These are phyloP conservation scores for Trichoderma simmonsii DNA, from an alignment of 2,329 filamentous ascomycete genomes.

Conservation along the genomic window DNA sequence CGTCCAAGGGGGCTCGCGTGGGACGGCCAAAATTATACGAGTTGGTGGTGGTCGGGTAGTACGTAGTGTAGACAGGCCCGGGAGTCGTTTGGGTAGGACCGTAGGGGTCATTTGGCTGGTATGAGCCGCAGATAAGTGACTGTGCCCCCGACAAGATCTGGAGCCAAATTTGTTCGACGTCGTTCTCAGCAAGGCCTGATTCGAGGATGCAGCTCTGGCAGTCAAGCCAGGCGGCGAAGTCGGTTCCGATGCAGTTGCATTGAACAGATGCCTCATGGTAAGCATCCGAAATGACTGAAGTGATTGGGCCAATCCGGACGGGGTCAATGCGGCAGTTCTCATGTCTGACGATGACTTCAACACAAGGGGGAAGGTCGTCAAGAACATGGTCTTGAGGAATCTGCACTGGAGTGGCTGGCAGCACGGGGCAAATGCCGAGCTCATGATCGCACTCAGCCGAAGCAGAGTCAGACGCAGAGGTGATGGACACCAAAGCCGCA, in stretches of 20 bases:
- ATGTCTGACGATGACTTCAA: slow-evolving; percentile 31
- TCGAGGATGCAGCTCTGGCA: slow-evolving; percentile 41
- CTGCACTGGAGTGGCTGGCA: background rate
- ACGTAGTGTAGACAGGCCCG: slow-evolving; percentile 25
- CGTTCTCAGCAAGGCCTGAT: slow-evolving; percentile 38
- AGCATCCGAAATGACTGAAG: background rate
- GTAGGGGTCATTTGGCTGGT: slow-evolving; percentile 38
- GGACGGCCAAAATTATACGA: slow-evolving; percentile 20
- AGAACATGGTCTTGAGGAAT: background rate
- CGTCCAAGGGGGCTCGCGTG: background rate
- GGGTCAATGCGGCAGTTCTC: slow-evolving; percentile 31
- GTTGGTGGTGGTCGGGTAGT: slow-evolving; percentile 32
- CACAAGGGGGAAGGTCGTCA: slow-evolving; percentile 28
- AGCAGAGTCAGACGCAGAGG: slow-evolving; percentile 5
- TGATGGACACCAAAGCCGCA: slow-evolving; percentile 19
- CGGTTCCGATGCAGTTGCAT: slow-evolving; percentile 44
- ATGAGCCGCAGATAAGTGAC: slow-evolving; percentile 33
- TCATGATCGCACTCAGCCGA: background rate
- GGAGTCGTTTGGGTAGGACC: slow-evolving; percentile 25
- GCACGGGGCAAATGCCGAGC: background rate
- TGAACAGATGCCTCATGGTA: slow-evolving; percentile 30
- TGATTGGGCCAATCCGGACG: slow-evolving; percentile 22
- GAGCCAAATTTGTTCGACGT: slow-evolving; percentile 34
- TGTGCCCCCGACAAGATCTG: slow-evolving; percentile 36
- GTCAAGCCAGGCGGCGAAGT: slow-evolving; percentile 42